Evolutionary conservation across 768 basidiomycete genomes (phyloP), one percentile per base, ranked within the genome.

Genomic region (Tylopilus felleus): DNA sequence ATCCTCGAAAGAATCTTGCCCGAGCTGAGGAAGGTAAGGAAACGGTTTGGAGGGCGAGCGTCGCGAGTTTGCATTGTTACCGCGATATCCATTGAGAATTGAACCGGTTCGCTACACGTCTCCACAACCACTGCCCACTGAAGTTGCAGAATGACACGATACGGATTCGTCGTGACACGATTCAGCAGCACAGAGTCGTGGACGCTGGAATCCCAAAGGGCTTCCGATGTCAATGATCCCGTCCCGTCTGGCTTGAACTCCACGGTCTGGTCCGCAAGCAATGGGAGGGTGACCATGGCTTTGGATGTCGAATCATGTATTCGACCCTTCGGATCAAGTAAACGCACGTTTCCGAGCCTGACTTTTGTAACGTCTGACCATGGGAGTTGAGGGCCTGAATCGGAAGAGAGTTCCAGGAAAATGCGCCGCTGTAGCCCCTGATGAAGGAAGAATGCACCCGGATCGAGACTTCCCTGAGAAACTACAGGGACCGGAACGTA

Each of bases 361-460:
- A 95, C 77, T 62, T 83, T 85, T 2, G 82, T 82, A 36, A 97
- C 75, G 56, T 86, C 84, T 22, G 80, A 79, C 95, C 94, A 98
- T 1, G 90, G 90, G 49, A 98, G 79, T 59, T 95, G 88, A 39
- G 80, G 81, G 1, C 96, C 96, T 13, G 96, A 96, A 65, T 92
- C 88, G 48, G 91, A 96, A 16, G 84, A 84, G 29, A 98, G 75
- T 1, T 80, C 82, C 53, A 99, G 70, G 33, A 80, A 73, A 47
- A 99, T 71, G 13, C 90, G 83, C 21, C 97, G 80, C 67, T 99
- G 97, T 23, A 98, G 73, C 25, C 97, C 97, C 73, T 99, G 97
- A 62, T 91, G 94, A 19, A 98, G 77, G 54, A 82, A 83, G 72
- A 97, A 96, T 49, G 83, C 83, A 16, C 94, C 93, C 6, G 88